Evolutionary conservation across 768 basidiomycete genomes (phyloP).

Genomic region (Lactifluus pinguis): DNA sequence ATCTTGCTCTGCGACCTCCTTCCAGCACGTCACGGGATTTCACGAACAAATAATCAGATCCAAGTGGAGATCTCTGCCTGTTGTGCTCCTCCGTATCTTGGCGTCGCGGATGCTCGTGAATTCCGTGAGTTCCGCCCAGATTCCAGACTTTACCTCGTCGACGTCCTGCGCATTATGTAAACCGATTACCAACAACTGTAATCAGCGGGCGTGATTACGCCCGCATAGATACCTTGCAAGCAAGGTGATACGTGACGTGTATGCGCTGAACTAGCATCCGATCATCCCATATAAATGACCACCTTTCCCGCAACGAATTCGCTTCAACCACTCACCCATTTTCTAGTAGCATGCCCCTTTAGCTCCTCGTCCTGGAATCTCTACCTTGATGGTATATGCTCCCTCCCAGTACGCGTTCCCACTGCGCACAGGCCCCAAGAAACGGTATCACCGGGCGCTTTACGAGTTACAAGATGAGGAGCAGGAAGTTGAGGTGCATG

Average conservation of each 20-base stretch:
- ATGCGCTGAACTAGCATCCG: conserved; percentile 4
- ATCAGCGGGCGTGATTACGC: too few relatives aligned
- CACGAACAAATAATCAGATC: conserved; percentile 5
- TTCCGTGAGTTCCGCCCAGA: background rate
- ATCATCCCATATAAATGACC: conserved; percentile 2
- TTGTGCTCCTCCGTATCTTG: background rate
- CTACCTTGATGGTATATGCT: background rate
- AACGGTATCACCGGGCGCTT: conserved; percentile 16
- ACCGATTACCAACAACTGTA: too few relatives aligned
- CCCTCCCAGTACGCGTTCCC: background rate
- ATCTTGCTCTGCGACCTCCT: background rate
- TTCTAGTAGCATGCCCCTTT: conserved; percentile 3
- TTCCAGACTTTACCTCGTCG: too few relatives aligned
- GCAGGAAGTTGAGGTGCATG: conserved; percentile 4
- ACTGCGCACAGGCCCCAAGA: background rate
- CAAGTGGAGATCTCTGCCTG: conserved; percentile 11
- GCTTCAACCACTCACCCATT: background rate
- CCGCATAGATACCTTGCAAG: too few relatives aligned
- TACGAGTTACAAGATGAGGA: conserved; percentile 15
- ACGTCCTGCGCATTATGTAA: too few relatives aligned
- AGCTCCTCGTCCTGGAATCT: background rate
- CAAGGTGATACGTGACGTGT: conserved; percentile 5
- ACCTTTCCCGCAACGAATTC: background rate
- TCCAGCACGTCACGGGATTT: conserved; percentile 2
- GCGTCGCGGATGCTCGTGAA: background rate